phyloP scores from a whole-genome alignment of 495 filamentous ascomycete species.

The Hypoxylon fragiforme region DNA sequence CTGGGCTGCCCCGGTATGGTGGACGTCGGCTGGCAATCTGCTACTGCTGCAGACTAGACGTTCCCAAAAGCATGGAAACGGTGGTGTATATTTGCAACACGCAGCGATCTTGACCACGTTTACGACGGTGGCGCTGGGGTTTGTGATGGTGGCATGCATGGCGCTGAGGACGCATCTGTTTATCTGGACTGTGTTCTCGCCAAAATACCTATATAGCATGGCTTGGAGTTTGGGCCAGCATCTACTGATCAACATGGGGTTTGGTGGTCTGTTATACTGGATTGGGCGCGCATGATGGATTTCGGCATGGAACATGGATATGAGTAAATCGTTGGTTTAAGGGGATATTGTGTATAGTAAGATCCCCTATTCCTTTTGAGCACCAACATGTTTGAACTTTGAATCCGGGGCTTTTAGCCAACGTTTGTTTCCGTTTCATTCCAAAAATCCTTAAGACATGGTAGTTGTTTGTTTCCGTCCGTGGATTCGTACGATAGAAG shows the following conservation, averaged over 20 bases:
- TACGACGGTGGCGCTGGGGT: slow-evolving; percentile 58
- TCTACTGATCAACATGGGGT: slow-evolving; percentile 65
- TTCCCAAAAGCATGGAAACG: not conserved
- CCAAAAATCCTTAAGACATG: no score
- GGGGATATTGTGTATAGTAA: no score
- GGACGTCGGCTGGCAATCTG: slow-evolving; percentile 64
- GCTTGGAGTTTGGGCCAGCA: slow-evolving; percentile 87
- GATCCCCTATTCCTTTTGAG: no score
- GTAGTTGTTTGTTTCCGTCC: no score
- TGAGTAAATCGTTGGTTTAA: no score
- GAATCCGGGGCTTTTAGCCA: no score
- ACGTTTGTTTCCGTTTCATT: no score
- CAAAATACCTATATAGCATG: slow-evolving; percentile 91
- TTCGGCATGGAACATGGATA: no score
- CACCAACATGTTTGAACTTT: no score
- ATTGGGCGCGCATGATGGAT: slow-evolving; percentile 44
- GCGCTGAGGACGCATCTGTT: slow-evolving; percentile 86
- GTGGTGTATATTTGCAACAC: slow-evolving; percentile 48
- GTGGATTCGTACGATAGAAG: no score
- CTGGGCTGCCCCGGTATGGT: slow-evolving; percentile 92
- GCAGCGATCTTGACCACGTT: slow-evolving; percentile 68
- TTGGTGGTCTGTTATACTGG: slow-evolving; percentile 61
- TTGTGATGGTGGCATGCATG: slow-evolving; percentile 89
- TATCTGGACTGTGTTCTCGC: slow-evolving; percentile 98
- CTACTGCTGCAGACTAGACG: slow-evolving; percentile 49